These are phyloP conservation scores for Taphrina wiesneri DNA, from an alignment of 1,139 yeast genomes.

Conservation along the genomic window DNA sequence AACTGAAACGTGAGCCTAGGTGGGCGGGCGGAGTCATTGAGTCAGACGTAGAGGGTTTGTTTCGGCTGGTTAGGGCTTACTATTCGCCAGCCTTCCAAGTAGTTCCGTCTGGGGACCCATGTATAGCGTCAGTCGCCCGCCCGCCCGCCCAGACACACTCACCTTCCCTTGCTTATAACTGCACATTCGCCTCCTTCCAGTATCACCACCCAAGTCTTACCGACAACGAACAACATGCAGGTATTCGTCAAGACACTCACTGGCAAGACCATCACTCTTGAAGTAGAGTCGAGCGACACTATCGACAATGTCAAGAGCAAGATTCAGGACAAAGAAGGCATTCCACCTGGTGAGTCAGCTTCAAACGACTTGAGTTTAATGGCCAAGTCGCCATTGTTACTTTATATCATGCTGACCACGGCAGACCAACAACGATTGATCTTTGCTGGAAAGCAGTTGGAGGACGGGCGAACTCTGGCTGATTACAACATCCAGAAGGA, in stretches of 20 bases:
- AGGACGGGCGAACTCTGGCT: conserved; percentile 82
- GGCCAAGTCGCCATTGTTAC: not conserved
- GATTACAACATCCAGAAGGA: conserved; percentile 92
- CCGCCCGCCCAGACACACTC: not conserved
- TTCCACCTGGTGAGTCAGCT: conserved; percentile 56
- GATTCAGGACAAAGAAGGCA: conserved; percentile 88
- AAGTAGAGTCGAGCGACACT: conserved; percentile 88
- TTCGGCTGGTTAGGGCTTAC: not conserved
- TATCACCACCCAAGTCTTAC: not conserved
- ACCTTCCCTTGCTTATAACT: conserved; percentile 1
- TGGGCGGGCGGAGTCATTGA: not conserved
- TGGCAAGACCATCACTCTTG: conserved; percentile 89
- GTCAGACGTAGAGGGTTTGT: not conserved
- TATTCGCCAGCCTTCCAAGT: conserved; percentile 2
- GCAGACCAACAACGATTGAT: conserved; percentile 80
- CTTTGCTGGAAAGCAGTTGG: conserved; percentile 85
- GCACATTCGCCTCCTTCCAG: not conserved
- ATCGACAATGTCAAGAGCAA: conserved; percentile 86
- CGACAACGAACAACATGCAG: conserved; percentile 36
- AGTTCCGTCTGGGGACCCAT: not conserved
- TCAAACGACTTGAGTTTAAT: not conserved
- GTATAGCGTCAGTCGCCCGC: conserved; percentile 7
- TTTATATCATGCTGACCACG: not conserved
- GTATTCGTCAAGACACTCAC: conserved; percentile 78
- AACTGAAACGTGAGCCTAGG: not conserved